Percentiles rank a stretch among this genome's conserved stretches.
These are phyloP conservation scores for Mycena olivaceomarginata DNA, from an alignment of 768 basidiomycete species.

Conservation along the genomic window DNA sequence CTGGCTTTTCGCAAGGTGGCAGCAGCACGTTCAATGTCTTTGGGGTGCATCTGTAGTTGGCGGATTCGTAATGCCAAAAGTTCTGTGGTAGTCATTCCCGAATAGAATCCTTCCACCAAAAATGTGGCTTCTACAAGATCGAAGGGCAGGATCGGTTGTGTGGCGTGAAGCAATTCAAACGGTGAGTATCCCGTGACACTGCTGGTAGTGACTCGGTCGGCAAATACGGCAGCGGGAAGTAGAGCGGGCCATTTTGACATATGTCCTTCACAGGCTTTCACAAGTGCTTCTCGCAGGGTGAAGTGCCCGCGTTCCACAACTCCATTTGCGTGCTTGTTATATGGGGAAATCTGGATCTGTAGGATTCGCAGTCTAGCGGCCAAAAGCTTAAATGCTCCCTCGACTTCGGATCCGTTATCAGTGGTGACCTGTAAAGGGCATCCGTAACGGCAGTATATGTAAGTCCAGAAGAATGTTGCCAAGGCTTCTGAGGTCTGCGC, in stretches of 20 bases:
- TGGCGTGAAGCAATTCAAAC: background rate
- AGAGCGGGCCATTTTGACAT: background rate
- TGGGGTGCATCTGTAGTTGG: background rate
- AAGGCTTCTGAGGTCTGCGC: background rate
- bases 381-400: background rate
- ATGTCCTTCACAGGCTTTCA: background rate
- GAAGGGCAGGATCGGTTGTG: background rate
- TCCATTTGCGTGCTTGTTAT: background rate
- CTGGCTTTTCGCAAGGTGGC: background rate
- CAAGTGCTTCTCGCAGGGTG: background rate
- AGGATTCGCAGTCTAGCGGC: background rate
- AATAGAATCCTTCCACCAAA: background rate
- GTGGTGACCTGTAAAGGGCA: background rate
- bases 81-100: background rate
- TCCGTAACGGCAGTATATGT: background rate
- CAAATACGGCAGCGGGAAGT: background rate
- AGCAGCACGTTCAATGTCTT: background rate
- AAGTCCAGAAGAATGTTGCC: background rate
- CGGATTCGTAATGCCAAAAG: background rate
- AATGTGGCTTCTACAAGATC: background rate
- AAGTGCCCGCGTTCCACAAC: background rate
- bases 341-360: background rate
- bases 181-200: background rate
- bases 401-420: background rate
- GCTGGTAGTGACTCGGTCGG: background rate